Evolutionary conservation across 139 green algal species (phyloP), one percentile per base, ranked within the genome.

Genomic region (Nannochloris sp.): DNA sequence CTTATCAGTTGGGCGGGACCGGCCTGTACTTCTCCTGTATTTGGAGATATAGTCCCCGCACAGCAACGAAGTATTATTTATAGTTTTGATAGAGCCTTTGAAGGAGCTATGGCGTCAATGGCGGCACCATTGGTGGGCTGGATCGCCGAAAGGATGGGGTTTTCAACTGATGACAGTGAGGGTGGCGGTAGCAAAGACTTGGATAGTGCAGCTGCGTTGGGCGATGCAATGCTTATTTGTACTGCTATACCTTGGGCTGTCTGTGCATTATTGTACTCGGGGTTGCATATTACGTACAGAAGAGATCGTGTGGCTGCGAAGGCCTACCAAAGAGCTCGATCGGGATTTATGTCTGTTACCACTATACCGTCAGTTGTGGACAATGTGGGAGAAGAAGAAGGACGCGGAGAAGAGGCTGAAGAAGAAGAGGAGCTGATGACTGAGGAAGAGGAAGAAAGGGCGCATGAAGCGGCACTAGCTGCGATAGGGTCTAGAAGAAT

Each of bases 81-180:
- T 46, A 71, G 76, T 2, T 92, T 90, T 46, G 85, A 92, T 68
- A 54, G 84, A 2, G 83, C 64, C 55, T 86, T 90, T 48, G 84
- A 90, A 46, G 42, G 74, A 0, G 71, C 81, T 0, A 48, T 73
- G 10, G 60, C 66, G 19, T 56, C 66, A n/a, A 58, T 60, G 24
- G 75, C 65, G 9, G 62, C 77, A 0, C 80, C 80, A 9, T 44
- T 86, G 15, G 80, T 86, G 46, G 77, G 77, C 15, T 34, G 79
- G 35, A 53, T 84, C 12, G 77, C 80, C 10, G 47, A 65, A 27
- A 59, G 57, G 62, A 74, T 70, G 8, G 64, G 25, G 33, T 83
- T 67, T 24, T 60, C 42, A 27, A n/a, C n/a, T n/a, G n/a, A n/a
- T n/a, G n/a, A n/a, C n/a, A n/a, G n/a, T 31, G 67, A 32, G 2